Evolutionary conservation across 176 grass and related monocot genomes (phyloP).

Genomic region (Zizania latifolia): DNA sequence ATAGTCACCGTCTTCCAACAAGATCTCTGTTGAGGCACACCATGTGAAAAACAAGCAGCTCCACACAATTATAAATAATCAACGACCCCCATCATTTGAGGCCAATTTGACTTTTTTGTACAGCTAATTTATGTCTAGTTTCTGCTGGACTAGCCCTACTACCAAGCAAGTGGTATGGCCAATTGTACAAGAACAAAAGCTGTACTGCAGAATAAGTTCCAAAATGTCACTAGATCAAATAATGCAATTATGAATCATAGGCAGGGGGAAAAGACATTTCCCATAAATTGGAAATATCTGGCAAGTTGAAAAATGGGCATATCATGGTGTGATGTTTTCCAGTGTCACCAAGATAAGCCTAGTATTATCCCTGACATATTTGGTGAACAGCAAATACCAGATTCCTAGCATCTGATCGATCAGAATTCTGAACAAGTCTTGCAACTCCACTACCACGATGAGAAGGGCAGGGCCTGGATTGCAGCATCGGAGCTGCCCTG

Average conservation of each 20-base stretch:
- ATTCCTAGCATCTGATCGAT: conserved; percentile 25
- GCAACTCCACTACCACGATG: conserved; percentile 41
- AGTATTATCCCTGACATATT: conserved; percentile 21
- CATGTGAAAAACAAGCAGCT: conserved; percentile 30
- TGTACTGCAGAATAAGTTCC: background rate
- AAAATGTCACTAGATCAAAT: background rate
- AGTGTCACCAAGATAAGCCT: conserved; percentile 18
- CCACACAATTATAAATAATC: conserved; percentile 18
- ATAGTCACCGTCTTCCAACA: conserved; percentile 14
- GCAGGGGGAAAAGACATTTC: background rate
- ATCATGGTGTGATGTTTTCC: background rate
- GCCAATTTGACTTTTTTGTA: conserved; percentile 1
- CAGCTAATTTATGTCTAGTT: background rate
- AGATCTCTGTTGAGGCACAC: background rate
- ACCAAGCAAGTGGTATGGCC: background rate
- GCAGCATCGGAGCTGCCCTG: conserved; percentile 39
- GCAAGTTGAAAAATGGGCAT: conserved; percentile 28
- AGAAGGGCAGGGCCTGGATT: conserved; percentile 51
- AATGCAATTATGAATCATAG: conserved; percentile 3
- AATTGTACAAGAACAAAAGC: conserved; percentile 9
- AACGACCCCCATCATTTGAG: background rate
- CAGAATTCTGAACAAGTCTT: background rate
- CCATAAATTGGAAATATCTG: conserved; percentile 27
- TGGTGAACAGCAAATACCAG: conserved; percentile 21
- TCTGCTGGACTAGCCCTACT: background rate